Evolutionary conservation across 345 rosid genomes (phyloP).

Genomic region (Euclidium syriacum): DNA sequence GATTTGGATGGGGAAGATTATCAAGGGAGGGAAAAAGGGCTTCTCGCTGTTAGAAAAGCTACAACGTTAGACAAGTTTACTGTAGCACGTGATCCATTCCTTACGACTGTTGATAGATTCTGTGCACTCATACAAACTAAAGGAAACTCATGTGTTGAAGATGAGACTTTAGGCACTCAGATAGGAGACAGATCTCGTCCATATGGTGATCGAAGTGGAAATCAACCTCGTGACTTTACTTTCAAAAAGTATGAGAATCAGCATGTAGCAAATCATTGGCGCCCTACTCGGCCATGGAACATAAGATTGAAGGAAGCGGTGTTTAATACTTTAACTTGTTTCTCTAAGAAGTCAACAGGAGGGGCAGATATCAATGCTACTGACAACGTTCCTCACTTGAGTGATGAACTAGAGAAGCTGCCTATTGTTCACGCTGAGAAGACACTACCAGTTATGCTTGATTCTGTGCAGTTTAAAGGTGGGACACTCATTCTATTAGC

Average conservation of each 20-base stretch:
- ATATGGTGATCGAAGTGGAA: slow-evolving; percentile 33
- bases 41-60: slow-evolving; percentile 20
- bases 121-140: slow-evolving; percentile 31
- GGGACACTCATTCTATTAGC: slow-evolving; percentile 82
- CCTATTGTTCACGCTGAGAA: slow-evolving; percentile 54
- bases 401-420: slow-evolving; percentile 47
- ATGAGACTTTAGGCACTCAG: slow-evolving; percentile 19
- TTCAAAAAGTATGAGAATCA: slow-evolving; percentile 34
- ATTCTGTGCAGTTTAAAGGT: slow-evolving; percentile 83
- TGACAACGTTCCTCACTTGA: slow-evolving; percentile 55
- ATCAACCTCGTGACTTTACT: slow-evolving; percentile 27
- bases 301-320: slow-evolving; percentile 32
- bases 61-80: slow-evolving; percentile 25
- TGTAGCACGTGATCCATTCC: slow-evolving; percentile 59
- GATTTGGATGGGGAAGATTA: slow-evolving; percentile 25
- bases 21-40: slow-evolving; percentile 21
- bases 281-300: slow-evolving; percentile 35
- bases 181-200: slow-evolving; percentile 23
- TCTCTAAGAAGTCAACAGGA: slow-evolving; percentile 44
- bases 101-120: slow-evolving; percentile 50
- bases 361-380: slow-evolving; percentile 45
- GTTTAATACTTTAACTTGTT: slow-evolving; percentile 28
- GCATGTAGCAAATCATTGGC: slow-evolving; percentile 32
- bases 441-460: slow-evolving; percentile 76
- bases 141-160: slow-evolving; percentile 30